Evolutionary conservation across 2,329 filamentous ascomycete species (phyloP), one percentile per base, ranked within the genome.

Genomic region (Chrysoporthe deuterocubensis): DNA sequence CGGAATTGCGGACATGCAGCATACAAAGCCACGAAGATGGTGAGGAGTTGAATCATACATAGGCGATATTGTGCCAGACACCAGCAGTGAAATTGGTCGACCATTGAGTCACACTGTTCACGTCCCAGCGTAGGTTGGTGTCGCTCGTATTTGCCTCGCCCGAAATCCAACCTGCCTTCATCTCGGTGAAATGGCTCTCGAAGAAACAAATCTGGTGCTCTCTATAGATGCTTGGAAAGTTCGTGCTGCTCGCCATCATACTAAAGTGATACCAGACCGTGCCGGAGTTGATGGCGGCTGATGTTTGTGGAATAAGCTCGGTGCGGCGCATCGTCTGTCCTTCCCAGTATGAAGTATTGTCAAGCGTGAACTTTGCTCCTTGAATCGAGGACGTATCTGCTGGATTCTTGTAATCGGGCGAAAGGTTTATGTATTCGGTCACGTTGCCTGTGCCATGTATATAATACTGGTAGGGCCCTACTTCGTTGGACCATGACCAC

Each of bases 11-110:
- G 37, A 9, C 1, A 21, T 54, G 14, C 61, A 64, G 44, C 37
- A 14, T 16, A 3, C 18, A n/a, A 21, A 16, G 16, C 5, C 32
- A 2, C 14, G 14, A 46, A n/a, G 13, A 16, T n/a, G 7, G 21
- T 9, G 26, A 9, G 5, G 18, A 14, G 75, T 79, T 68, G 71
- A 83, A 82, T 69, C 92, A 91, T 76, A 89, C 89, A 74, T 92
- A 92, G 60, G 90, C 90, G 73, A 92, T 83, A 75, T 93, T 93
- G 77, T 93, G 90, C 90, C 90, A 93, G 13, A 89, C 85, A 52
- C 84, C 87, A 1, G 89, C 82, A 64, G 82, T 82, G 76, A 90
- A 89, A 70, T 85, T 81, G 1, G 83, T 82, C 73, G 84, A 86
- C 89, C 90, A 93, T 72, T 91, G 80, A 62, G 83, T 85, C 72